phyloP scores from a whole-genome alignment of 2,329 filamentous ascomycete species.

The Trichophyton equinum region DNA sequence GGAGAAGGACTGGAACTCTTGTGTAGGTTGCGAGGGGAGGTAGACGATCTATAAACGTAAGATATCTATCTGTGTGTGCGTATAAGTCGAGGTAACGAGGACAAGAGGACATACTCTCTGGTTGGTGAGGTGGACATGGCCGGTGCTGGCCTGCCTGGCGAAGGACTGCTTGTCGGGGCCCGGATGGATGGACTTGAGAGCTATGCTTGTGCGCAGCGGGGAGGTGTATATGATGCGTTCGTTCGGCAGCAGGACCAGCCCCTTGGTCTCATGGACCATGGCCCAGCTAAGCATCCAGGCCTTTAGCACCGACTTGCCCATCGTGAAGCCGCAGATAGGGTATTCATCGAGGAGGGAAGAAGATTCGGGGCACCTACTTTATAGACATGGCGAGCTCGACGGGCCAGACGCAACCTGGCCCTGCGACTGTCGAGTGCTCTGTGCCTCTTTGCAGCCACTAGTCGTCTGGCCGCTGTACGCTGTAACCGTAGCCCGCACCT shows the following conservation, averaged over 20 bases:
- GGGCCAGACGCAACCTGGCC: not conserved
- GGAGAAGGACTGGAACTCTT: slow-evolving; percentile 71
- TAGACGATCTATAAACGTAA: slow-evolving; percentile 59
- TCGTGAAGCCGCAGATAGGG: not conserved
- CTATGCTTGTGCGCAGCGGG: slow-evolving; percentile 63
- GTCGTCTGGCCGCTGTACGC: not conserved
- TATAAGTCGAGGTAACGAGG: no score
- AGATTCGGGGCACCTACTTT: not conserved
- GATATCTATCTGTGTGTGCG: not conserved
- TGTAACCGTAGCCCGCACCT: not conserved
- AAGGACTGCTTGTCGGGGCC: slow-evolving; percentile 52
- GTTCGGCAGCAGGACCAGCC: slow-evolving; percentile 72
- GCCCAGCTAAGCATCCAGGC: slow-evolving; percentile 55
- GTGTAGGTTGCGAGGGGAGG: slow-evolving; percentile 58
- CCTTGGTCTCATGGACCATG: slow-evolving; percentile 62
- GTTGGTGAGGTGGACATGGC: slow-evolving; percentile 70
- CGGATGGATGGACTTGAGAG: slow-evolving; percentile 57
- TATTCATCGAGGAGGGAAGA: not conserved
- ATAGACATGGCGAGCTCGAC: not conserved
- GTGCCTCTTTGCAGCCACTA: slow-evolving; percentile 2
- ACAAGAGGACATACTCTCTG: slow-evolving; percentile 50
- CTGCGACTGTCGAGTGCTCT: not conserved
- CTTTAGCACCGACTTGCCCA: slow-evolving; percentile 12
- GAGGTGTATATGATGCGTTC: slow-evolving; percentile 74
- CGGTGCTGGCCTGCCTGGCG: slow-evolving; percentile 59